Evolutionary conservation across 1,284 basidiomycete species (phyloP).

Genomic region (Violaceomyces palustris): DNA sequence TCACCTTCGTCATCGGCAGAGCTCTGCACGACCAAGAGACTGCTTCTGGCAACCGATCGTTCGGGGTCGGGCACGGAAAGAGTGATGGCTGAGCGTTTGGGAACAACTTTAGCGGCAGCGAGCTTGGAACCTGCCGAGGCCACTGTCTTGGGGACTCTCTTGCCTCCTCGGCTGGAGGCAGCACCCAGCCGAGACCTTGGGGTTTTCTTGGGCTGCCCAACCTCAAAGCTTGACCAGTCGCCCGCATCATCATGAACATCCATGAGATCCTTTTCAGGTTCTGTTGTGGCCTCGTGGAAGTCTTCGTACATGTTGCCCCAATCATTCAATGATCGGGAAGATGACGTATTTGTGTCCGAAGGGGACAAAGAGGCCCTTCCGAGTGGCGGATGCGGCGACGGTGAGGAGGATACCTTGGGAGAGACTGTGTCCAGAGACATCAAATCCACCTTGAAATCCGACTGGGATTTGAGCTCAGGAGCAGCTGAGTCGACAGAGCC

Average conservation of each 20-base stretch:
- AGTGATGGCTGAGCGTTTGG: background rate
- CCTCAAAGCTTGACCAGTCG: slow-evolving; percentile 39
- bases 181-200: background rate
- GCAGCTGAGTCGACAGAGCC: too few relatives aligned
- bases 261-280: slow-evolving; percentile 21
- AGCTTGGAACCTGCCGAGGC: background rate
- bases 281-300: background rate
- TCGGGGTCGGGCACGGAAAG: slow-evolving; percentile 1
- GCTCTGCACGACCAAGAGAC: slow-evolving; percentile 14
- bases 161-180: background rate
- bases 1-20: slow-evolving; percentile 4
- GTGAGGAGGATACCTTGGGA: too few relatives aligned
- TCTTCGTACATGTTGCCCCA: too few relatives aligned
- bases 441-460: too few relatives aligned
- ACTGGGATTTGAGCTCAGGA: too few relatives aligned
- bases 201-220: slow-evolving; percentile 24
- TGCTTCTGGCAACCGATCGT: slow-evolving; percentile 18
- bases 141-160: background rate
- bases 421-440: too few relatives aligned
- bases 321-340: too few relatives aligned
- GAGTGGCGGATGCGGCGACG: too few relatives aligned
- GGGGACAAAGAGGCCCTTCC: too few relatives aligned
- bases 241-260: slow-evolving; percentile 41
- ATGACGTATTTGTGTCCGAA: too few relatives aligned
- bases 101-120: background rate